Base-by-base conservation (phyloP, 2,329 filamentous ascomycete species). In the Alternaria hordeiaustralica region DNA sequence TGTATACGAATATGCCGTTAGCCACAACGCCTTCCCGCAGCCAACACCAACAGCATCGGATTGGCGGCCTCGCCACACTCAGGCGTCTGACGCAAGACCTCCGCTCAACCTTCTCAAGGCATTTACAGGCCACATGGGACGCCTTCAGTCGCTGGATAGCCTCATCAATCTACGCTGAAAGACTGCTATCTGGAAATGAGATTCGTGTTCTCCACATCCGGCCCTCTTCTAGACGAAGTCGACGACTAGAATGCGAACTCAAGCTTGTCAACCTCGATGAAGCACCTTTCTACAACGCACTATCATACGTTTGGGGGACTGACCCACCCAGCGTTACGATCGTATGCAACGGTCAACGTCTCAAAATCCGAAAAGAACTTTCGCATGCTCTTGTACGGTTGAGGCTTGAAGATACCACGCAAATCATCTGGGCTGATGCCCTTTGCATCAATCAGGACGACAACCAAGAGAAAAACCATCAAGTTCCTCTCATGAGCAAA, bases 221-320 rank as follows among this genome's bases (percentile, higher is more conserved):
- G 4, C 45, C 21, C 2, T 47, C 6, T 3, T 10, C 18, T 1
- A 6, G 6, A 13, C 0, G 7, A 25, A 1, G 0, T 2, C 13
- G 15, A 47, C 18, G 5, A 25, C 2, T 47, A 1, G 21, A 25
- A 8, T 47, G 45, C 9, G 4, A 10, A 25, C 45, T 47, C 12
- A 47, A 15, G 21, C 21, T 47, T 11, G 0, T 15, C 45, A 47
- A 7, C 4, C 45, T 47, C 2, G 23, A 47, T 2, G 45, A 47
- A 1, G 2, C 21, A 18, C 45, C 45, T 18, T 6, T 25, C 8
- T 47, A 47, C 21, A 3, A 47, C 0, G 12, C 21, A 1, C 9
- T 25, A 26, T 47, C 45, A 4, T 25, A 47, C 11, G 45, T 47
- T 23, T 47, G 21, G 13, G 45, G 45, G 5, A 2, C 1, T 2